phyloP scores from a whole-genome alignment of 768 basidiomycete genomes.

The Mycena maculata region DNA sequence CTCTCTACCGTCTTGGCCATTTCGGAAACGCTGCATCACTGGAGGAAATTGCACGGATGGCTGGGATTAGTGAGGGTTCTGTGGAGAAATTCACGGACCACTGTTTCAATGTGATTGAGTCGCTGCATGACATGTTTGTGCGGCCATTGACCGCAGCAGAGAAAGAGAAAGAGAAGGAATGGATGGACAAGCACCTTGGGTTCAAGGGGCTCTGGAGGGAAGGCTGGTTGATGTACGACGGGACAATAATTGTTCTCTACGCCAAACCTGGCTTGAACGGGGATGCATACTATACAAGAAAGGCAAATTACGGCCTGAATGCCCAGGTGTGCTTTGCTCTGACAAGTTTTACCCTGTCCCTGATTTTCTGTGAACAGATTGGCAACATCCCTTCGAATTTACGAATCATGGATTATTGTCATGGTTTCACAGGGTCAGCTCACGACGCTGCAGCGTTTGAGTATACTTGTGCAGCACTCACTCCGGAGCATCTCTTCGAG shows the following conservation, averaged over 20 bases:
- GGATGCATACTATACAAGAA: constrained; percentile 50
- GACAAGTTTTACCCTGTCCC: neutral
- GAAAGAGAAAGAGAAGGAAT: constrained; percentile 48
- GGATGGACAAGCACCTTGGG: constrained; percentile 46
- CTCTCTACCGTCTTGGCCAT: too few relatives aligned
- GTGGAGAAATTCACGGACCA: neutral
- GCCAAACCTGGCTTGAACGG: constrained; percentile 47
- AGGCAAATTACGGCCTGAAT: constrained; percentile 51
- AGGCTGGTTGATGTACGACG: constrained; percentile 50
- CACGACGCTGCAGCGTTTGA: constrained; percentile 50
- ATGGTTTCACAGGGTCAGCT: constrained; percentile 48
- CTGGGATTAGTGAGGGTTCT: neutral
- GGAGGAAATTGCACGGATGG: neutral
- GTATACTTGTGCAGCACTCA: constrained; percentile 39
- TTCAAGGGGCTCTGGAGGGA: constrained; percentile 46
- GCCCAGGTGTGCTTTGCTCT: constrained; percentile 42
- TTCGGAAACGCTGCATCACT: constrained; percentile 1
- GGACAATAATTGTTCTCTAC: constrained; percentile 47
- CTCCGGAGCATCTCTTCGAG: constrained; percentile 43
- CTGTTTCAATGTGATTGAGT: neutral
- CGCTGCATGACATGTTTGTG: too few relatives aligned
- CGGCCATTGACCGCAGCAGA: constrained; percentile 41
- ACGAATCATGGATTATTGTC: constrained; percentile 45
- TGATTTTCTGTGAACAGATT: constrained; percentile 45
- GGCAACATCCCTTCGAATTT: constrained; percentile 47